phyloP scores from a whole-genome alignment of 1,284 basidiomycete species.

The Grifola frondosa region DNA sequence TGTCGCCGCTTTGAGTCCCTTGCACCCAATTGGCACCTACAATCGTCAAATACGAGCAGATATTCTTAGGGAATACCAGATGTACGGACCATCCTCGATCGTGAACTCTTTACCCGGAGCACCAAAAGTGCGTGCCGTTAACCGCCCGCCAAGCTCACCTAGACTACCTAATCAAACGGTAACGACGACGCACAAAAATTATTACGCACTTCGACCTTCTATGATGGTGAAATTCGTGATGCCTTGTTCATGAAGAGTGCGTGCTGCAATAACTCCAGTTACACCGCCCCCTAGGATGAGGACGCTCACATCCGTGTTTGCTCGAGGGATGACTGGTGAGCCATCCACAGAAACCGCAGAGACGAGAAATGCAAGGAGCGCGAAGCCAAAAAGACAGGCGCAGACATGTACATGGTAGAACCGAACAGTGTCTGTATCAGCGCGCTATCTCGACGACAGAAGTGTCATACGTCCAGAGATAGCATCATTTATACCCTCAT shows the following conservation, averaged over 20 bases:
- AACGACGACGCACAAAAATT: too few species aligned
- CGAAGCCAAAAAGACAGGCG: too few species aligned
- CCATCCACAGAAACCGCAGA: too few species aligned
- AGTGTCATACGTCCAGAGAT: too few species aligned
- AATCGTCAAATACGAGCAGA: background rate
- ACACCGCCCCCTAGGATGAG: slow-evolving; percentile 66
- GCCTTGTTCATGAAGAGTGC: slow-evolving; percentile 56
- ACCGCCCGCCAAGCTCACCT: slow-evolving; percentile 59
- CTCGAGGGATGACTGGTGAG: too few species aligned
- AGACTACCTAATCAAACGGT: background rate
- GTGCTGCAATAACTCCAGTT: slow-evolving; percentile 64
- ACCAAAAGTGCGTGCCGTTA: slow-evolving; percentile 49
- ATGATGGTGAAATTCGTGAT: slow-evolving; percentile 60
- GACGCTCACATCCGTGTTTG: slow-evolving; percentile 31
- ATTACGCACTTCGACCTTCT: slow-evolving; percentile 44
- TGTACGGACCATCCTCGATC: slow-evolving; percentile 46
- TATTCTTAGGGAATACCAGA: background rate
- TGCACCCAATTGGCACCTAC: slow-evolving; percentile 73
- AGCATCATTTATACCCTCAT: too few species aligned
- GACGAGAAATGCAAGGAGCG: too few species aligned
- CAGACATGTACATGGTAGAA: too few species aligned
- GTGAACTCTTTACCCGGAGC: slow-evolving; percentile 36
- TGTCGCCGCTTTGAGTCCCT: slow-evolving; percentile 53
- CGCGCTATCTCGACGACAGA: too few species aligned
- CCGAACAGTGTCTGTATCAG: too few species aligned